Evolutionary conservation across 192 early-diverging fungal genomes (phyloP).

Genomic region (Linnemannia schmuckeri): DNA sequence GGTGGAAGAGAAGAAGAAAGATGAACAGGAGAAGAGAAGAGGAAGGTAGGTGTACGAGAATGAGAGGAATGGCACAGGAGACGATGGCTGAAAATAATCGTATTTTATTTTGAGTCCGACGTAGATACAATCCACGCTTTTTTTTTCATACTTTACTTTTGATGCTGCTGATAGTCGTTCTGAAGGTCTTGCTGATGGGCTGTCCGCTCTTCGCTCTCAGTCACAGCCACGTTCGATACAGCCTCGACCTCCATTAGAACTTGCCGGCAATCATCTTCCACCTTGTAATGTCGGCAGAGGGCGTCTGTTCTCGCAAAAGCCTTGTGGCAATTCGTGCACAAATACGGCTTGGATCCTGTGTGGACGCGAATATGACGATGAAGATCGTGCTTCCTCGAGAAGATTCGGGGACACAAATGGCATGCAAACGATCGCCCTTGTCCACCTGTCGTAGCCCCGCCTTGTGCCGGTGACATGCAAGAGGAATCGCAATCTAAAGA

Average conservation of each 20-base stretch:
- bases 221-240: conserved; percentile 7
- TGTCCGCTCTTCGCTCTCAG: conserved; percentile 13
- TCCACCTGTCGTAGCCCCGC: background rate
- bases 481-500: background rate
- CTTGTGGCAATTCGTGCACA: conserved; percentile 69
- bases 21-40: too few relatives aligned
- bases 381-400: conserved; percentile 85
- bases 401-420: conserved; percentile 73
- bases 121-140: too few relatives aligned
- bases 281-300: conserved; percentile 71
- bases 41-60: too few relatives aligned
- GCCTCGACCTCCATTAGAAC: conserved; percentile 55
- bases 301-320: conserved; percentile 77
- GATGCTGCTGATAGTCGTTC: background rate
- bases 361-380: conserved; percentile 81
- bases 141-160: background rate
- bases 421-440: conserved; percentile 60
- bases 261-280: conserved; percentile 63
- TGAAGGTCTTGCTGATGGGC: conserved; percentile 1
- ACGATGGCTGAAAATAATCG: too few relatives aligned
- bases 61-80: too few relatives aligned
- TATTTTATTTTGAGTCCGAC: too few relatives aligned
- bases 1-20: too few relatives aligned
- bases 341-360: conserved; percentile 74
- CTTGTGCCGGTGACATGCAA: background rate